Evolutionary conservation across 441 rosid genomes (phyloP), one percentile per base, ranked within the genome.

Genomic region (Cnidoscolus chayamansa): DNA sequence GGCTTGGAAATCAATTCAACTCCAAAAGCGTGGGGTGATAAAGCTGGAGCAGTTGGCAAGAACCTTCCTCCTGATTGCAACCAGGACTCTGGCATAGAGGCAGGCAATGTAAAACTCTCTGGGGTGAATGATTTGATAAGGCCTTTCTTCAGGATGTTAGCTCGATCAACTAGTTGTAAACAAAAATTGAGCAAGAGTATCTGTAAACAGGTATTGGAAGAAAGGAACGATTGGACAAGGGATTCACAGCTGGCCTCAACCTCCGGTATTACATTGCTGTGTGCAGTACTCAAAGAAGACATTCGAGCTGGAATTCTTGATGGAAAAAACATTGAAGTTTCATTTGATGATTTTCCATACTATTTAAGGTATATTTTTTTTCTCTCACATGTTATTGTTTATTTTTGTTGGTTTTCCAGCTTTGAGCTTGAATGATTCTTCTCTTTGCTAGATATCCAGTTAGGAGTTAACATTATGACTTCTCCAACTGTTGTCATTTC

Each of bases 321-420:
- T 77, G 92, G 92, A 70, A 81, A 78, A 81, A 80, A 79, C 67
- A 74, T 88, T 74, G 80, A 87, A 63, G 98, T 84, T 74, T 88
- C 98, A 71, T 89, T 93, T 65, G 98, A 89, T 51, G 81, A 85
- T 78, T 93, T 93, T 71, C 98, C 98, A 37, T 93, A 93, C 77
- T 93, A 86, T 77, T 80, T 93, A 68, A 93, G 98, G 98, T 92
- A 71, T 51, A 55, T 47, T 59, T 56, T 79, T 48, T 19, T 8
- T 13, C 15, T 54, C 8, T 11, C 55, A 25, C 13, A 40, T 63
- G n/a, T 60, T 25, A 56, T 9, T 63, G 64, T 32, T 66, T 19
- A 45, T 37, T 61, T 72, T 68, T 53, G 32, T 47, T 60, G 67
- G 8, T 15, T 10, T 4, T 70, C 20, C 25, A 25, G 53, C 30